Conservation (phyloP, 129 eudicot genomes). For the Flaveria ramosissima region DNA sequence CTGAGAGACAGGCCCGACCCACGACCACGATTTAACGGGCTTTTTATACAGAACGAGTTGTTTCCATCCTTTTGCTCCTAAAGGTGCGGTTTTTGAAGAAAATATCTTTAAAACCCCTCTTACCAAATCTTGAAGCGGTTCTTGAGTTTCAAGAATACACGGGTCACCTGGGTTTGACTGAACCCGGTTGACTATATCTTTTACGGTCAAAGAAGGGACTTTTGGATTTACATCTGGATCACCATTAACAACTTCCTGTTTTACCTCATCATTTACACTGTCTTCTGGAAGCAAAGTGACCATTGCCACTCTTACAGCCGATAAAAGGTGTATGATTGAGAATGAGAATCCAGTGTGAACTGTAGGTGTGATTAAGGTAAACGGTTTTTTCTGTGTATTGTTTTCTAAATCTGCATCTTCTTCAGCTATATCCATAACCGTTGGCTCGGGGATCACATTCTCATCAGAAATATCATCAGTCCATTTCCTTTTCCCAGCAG, state of each 20-base stretch:
- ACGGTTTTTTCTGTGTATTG: slow-evolving; percentile 68
- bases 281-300: slow-evolving; percentile 70
- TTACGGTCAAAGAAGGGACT: slow-evolving; percentile 67
- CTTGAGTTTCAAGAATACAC: slow-evolving; percentile 90
- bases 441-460: slow-evolving; percentile 40
- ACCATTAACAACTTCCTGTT: slow-evolving; percentile 37
- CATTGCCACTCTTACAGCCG: slow-evolving; percentile 93
- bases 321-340: slow-evolving; percentile 86
- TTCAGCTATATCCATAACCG: slow-evolving; percentile 38
- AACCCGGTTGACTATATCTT: slow-evolving; percentile 84
- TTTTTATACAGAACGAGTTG: slow-evolving; percentile 70
- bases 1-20: slow-evolving; percentile 75
- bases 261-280: slow-evolving; percentile 40
- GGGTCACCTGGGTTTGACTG: slow-evolving; percentile 96
- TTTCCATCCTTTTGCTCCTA: slow-evolving; percentile 99
- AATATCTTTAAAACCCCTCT: slow-evolving; percentile 87
- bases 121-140: slow-evolving; percentile 90
- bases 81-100: slow-evolving; percentile 84
- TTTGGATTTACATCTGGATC: slow-evolving; percentile 42
- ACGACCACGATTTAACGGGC: slow-evolving; percentile 74
- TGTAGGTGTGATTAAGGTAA: slow-evolving; percentile 71
- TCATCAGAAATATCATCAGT: slow-evolving; percentile 45
- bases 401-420: slow-evolving; percentile 62
- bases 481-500: slow-evolving; percentile 50
- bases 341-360: slow-evolving; percentile 86